Base-by-base conservation (phyloP, 2,329 filamentous ascomycete species). In the Lachnellula arida region DNA sequence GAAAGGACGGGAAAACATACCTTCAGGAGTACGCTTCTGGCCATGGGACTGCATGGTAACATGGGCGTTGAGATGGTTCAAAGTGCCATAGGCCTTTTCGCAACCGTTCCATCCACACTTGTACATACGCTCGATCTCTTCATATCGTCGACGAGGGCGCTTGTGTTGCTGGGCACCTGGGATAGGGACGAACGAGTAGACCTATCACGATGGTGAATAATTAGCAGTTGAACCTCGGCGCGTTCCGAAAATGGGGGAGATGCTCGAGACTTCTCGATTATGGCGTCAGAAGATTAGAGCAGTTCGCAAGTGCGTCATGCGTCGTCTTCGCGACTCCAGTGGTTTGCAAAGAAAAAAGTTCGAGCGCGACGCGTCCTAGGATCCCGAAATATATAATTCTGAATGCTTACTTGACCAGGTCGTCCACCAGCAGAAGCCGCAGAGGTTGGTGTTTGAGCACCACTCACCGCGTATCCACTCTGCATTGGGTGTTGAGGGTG, bases 51-150 rank as follows among this genome's bases (percentile, higher is more conserved):
- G 94, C 94, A 97, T 97, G 14, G 94, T 97, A 49, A 99, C 94
- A 70, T 99, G 94, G 40, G 94, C 94, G 70, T 99, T 99, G 65
- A 99, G 73, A 72, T 99, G 94, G 73, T 99, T 99, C 60, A 99
- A 76, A 48, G 94, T 99, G 58, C 94, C 94, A 66, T 99, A 99
- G 2, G 94, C 94, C 76, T 99, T 99, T 74, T 99, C 94, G 70
- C 94, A 99, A 8, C 92, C 92, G 63, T 97, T 93, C 90, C 91
- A 97, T 25, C 93, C 94, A 70, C 94, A 99, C 75, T 97, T 97
- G 79, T 99, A 97, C 94, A 99, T 97, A 70, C 94, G 87, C 77
- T 99, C 94, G 66, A 99, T 99, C 72, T 99, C 94, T 74, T 99
- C 94, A 68, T 97, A 99, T 53, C 94, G 85, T 67, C 94, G 81